Conservation (phyloP, 805 yeast species). For the Starmera amethionina region DNA sequence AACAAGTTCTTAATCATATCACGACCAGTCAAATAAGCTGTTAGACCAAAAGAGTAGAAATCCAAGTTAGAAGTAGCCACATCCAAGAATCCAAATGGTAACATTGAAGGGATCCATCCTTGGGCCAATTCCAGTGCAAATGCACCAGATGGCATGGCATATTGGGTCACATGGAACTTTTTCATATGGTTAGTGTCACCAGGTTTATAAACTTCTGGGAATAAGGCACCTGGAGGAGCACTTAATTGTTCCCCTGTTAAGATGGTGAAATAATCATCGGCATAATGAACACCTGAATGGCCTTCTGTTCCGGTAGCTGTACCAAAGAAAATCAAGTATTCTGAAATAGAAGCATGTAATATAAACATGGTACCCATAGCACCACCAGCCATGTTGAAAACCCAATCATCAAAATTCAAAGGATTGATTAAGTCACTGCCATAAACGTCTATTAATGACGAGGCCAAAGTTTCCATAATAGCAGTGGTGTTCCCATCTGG, state of each 20-base stretch:
- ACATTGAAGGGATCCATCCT: constrained; percentile 98
- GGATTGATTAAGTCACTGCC: constrained; percentile 68
- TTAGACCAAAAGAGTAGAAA: constrained; percentile 52
- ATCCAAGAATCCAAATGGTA: constrained; percentile 90
- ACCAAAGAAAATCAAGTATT: constrained; percentile 89
- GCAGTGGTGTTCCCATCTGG: constrained; percentile 53
- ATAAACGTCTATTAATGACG: constrained; percentile 48
- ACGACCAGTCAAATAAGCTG: constrained; percentile 64
- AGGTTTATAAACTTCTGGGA: constrained; percentile 67
- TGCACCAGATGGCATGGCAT: constrained; percentile 70
- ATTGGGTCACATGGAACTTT: constrained; percentile 75
- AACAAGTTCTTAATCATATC: constrained; percentile 67
- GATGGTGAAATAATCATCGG: constrained; percentile 95
- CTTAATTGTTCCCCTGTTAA: constrained; percentile 73
- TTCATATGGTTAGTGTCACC: constrained; percentile 79
- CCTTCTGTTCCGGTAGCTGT: constrained; percentile 94
- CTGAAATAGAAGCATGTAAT: constrained; percentile 88
- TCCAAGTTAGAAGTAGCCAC: constrained; percentile 76
- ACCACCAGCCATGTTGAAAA: constrained; percentile 96
- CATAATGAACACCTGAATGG: constrained; percentile 90
- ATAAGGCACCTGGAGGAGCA: constrained; percentile 51
- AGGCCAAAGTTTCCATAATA: constrained; percentile 53
- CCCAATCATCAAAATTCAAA: constrained; percentile 76
- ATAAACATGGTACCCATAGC: constrained; percentile 97
- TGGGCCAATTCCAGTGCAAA: constrained; percentile 94